These are phyloP conservation scores for Agrocybe chaxingu DNA, from an alignment of 768 basidiomycete genomes.

Conservation along the genomic window DNA sequence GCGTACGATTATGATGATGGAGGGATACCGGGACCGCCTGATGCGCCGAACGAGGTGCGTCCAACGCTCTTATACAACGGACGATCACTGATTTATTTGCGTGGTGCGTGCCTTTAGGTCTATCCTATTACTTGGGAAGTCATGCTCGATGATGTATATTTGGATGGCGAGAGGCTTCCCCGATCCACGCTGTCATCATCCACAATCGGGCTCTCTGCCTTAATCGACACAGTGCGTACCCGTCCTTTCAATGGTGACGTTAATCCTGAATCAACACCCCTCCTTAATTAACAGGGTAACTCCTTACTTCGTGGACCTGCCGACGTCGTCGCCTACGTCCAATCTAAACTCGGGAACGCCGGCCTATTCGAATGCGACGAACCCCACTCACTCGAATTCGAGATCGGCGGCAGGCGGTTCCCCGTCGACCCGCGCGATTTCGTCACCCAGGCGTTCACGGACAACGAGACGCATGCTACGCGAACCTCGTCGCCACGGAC, in stretches of 20 bases:
- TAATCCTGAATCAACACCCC: not conserved
- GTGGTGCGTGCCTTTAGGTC: conserved; percentile 29
- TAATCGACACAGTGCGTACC: conserved; percentile 65
- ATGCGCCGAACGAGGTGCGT: conserved; percentile 60
- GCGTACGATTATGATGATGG: conserved; percentile 48
- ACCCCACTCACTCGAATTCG: conserved; percentile 63
- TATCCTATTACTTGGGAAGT: conserved; percentile 75
- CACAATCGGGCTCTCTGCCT: conserved; percentile 53
- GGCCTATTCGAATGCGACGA: conserved; percentile 52
- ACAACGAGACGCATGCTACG: conserved; percentile 39
- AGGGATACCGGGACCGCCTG: conserved; percentile 52
- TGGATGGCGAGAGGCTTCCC: conserved; percentile 62
- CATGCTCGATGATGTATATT: conserved; percentile 64
- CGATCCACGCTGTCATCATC: conserved; percentile 48
- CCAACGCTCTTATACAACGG: not conserved
- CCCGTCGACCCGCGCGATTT: conserved; percentile 79
- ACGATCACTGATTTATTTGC: not conserved
- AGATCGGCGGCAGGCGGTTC: conserved; percentile 67
- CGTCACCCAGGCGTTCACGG: conserved; percentile 35
- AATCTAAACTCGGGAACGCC: conserved; percentile 29
- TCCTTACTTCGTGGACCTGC: conserved; percentile 73
- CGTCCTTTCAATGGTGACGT: not conserved
- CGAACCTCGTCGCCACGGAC: conserved; percentile 63
- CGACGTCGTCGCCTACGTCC: conserved; percentile 57
- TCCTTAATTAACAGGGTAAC: conserved; percentile 51